Base-by-base conservation (phyloP, 331 rosid genomes). In the Stylosanthes scabra region DNA sequence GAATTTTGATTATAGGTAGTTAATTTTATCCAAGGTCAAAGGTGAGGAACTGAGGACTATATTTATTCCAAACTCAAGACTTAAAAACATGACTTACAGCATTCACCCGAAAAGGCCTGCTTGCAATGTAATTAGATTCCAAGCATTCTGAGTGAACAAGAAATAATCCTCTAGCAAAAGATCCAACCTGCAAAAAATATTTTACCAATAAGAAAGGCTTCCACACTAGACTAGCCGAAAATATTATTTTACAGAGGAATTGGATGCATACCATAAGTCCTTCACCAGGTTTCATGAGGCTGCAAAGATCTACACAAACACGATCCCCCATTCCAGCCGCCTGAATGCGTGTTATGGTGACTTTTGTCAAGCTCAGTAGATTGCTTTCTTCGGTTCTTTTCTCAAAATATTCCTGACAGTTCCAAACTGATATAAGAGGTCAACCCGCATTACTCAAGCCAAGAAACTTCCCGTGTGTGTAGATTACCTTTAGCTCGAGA, bases 21-120 rank as follows among this genome's bases (percentile, higher is more conserved):
- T 52, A 63, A 56, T n/a, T 65, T 16, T 39, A 64, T 47, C 44
- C 66, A 20, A 45, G 37, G 59, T 61, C 62, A 67, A 61, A 52
- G 49, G 27, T 12, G 34, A 61, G 11, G 16, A 52, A 41, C 15
- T 12, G 34, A 61, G 11, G 16, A 74, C 14, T 20, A 74, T 29
- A 67, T n/a, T 12, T 9, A 46, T 46, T 61, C 39, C 39, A 62
- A 55, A n/a, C 41, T 51, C 54, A 59, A 56, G 16, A 74, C 7
- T 57, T 59, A 46, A 46, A 58, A 2, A 70, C 40, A 49, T 58
- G 57, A 86, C 96, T 86, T 83, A 94, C 97, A 3, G 98, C 98
- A 80, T 94, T 94, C 55, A 94, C 95, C 45, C 98, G 93, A 41
- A 94, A 94, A 63, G 97, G 98, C 78, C 98, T 87, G 85, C 95